These are phyloP conservation scores for Parietaria judaica DNA, from an alignment of 306 rosid species.

Conservation along the genomic window DNA sequence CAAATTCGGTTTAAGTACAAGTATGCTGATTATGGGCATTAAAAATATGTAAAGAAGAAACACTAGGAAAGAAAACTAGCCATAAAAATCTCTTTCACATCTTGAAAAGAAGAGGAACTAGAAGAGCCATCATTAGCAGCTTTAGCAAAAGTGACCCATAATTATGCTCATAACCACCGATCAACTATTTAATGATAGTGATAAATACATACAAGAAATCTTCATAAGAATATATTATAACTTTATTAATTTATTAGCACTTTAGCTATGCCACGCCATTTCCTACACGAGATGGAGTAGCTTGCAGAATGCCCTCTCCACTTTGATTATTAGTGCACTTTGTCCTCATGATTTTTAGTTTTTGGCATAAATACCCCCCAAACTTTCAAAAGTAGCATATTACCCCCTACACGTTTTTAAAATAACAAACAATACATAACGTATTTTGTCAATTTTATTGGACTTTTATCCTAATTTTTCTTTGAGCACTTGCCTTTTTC, in stretches of 20 bases:
- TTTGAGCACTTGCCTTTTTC: no score
- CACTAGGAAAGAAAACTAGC: neutral
- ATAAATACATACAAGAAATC: neutral
- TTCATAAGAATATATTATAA: neutral
- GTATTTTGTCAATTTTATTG: no score
- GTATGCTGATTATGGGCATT: neutral
- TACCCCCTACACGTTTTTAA: no score
- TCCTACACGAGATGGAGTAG: neutral
- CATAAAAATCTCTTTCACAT: constrained; percentile 3
- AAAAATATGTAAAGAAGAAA: constrained; percentile 1
- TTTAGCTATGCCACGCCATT: neutral
- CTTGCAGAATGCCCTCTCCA: no score
- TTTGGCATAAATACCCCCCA: no score
- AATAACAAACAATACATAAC: neutral
- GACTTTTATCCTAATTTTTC: no score
- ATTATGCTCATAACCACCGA: constrained; percentile 4
- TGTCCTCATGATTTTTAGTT: no score
- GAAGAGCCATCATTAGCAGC: constrained; percentile 3
- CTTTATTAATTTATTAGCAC: neutral
- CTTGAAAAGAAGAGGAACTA: neutral
- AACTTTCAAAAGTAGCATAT: no score
- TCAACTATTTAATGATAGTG: neutral
- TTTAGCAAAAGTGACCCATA: constrained; percentile 5
- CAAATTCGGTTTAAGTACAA: constrained; percentile 6
- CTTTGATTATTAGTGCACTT: no score